Evolutionary conservation across 805 yeast species (phyloP), one percentile per base, ranked within the genome.

Genomic region (Zygoascus flipseniorum): DNA sequence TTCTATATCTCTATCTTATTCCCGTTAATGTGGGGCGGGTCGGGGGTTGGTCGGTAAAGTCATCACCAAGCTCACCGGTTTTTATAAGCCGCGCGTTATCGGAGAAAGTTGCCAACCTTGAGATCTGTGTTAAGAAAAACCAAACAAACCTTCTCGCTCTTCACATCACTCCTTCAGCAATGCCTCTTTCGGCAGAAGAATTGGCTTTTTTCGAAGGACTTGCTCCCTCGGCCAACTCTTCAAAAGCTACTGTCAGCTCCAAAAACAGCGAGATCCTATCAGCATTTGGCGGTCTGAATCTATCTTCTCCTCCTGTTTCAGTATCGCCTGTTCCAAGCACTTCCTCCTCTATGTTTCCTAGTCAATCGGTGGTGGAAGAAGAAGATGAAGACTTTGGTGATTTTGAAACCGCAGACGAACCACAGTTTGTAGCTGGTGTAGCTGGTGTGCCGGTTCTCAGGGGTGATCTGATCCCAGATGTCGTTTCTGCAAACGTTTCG

Each of bases 321-420:
- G 28, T 6, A 23, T 23, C 28, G 6, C 28, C 28, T 23, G 28
- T 6, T 23, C 28, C 6, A 23, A 23, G 28, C 28, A 23, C 28
- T 4, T 6, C 28, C 6, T 35, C 39, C 8, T 10, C 39, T 35
- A 10, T 35, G 4, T 5, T 35, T 11, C 16, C 39, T 3, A 10
- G 4, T 35, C 48, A 11, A 9, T 10, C 28, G 20, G 19, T 47
- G 2, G 44, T 31, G n/a, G 32, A 31, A 13, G 48, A 11, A 3
- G 57, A 43, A 14, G 60, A 55, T 20, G 63, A 61, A 23, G 65
- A 62, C 45, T 79, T 81, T 47, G 85, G 73, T 19, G 65, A 62
- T 23, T 62, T 61, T 60, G 82, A 82, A 8, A 86, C 80, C 58
- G 79, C 78, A 8, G 84, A 76, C 14, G 20, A 11, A 14, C 26